phyloP scores from a whole-genome alignment of 768 basidiomycete species.

The Leccinum subtestaceum region DNA sequence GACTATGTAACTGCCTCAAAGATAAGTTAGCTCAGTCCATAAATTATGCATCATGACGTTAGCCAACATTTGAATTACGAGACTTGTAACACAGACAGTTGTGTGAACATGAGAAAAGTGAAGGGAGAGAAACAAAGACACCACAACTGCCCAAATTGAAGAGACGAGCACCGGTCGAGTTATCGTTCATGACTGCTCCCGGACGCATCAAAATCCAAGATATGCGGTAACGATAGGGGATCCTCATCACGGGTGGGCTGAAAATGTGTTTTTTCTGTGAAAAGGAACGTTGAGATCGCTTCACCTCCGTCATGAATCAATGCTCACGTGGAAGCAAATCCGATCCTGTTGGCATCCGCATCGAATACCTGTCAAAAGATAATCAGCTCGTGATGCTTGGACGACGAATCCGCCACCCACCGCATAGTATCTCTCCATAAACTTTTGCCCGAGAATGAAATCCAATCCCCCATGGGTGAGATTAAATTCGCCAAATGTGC shows the following conservation, averaged over 20 bases:
- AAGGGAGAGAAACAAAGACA: background rate
- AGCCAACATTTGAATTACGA: background rate
- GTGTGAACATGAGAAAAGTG: background rate
- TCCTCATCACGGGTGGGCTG: background rate
- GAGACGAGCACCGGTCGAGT: too few species aligned
- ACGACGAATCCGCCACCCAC: background rate
- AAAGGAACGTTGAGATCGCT: background rate
- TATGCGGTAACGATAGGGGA: background rate
- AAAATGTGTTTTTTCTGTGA: background rate
- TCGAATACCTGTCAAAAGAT: conserved; percentile 1
- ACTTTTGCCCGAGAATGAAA: background rate
- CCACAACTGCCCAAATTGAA: too few species aligned
- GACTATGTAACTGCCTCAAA: background rate
- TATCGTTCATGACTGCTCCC: background rate
- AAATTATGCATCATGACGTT: background rate
- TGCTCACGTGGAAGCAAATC: background rate
- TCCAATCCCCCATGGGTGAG: background rate
- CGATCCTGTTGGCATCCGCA: background rate
- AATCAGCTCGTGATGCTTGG: background rate
- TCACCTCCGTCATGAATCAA: background rate
- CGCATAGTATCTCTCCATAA: conserved; percentile 1
- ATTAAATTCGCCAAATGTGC: background rate
- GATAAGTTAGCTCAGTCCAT: background rate
- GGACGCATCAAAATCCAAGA: background rate
- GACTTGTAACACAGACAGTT: background rate